Evolutionary conservation across 495 filamentous ascomycete genomes (phyloP), one percentile per base, ranked within the genome.

Genomic region (Penicillium subrubescens): DNA sequence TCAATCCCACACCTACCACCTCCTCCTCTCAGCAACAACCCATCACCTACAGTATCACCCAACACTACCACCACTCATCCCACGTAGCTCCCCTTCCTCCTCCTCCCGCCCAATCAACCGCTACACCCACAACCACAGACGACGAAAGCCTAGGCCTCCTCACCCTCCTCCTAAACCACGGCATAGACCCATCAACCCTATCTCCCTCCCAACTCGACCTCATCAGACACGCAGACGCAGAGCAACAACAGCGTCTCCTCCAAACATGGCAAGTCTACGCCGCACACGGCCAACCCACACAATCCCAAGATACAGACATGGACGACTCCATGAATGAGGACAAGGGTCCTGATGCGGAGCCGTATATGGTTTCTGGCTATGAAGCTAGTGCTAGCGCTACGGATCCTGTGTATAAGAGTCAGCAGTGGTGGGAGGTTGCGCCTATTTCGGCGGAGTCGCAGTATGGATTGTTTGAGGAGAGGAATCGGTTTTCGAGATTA

Each of bases 51-150:
- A 89, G 86, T 59, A 84, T 92, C 65, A 83, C 89, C 14, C 88
- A 90, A 65, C 90, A 93, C 73, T 92, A 92, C 72, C 86, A 89
- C 67, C 91, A 93, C 71, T 90, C 89, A 2, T 74, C 86, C 31
- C 89, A 92, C 64, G 62, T 75, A 74, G 70, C 39, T n/a, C n/a
- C n/a, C 63, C 14, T 80, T 58, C 21, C 53, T n/a, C 21, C 35
- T 29, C 48, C 37, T 27, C 27, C 57, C n/a, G 19, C 59, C 6
- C 43, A 48, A 31, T 41, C 63, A 11, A 58, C 33, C 37, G 6
- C 6, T 2, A 2, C 29, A 31, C 2, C 29, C 6, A 2, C 29
- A 3, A 33, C 31, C 31, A 33, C 31, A 6, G 31, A 6, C n/a
- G 12, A n/a, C 51, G 21, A 44, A 34, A 17, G 15, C 15, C 25